Evolutionary conservation across 169 alveolate genomes (phyloP).

Genomic region (Plasmodium inui): DNA sequence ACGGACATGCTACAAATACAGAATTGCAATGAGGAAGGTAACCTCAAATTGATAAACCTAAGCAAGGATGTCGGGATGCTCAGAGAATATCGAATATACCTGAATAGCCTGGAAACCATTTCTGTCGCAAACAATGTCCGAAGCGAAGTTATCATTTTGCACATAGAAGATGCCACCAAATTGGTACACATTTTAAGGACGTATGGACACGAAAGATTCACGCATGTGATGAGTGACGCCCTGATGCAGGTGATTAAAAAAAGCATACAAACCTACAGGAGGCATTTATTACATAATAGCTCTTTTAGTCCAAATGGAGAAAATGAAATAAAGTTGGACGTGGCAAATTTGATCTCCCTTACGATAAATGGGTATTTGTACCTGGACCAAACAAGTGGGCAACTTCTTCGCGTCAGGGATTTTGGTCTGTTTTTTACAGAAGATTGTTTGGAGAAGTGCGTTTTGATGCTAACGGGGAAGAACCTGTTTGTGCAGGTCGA

Average conservation of each 20-base stretch:
- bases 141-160: constrained; percentile 41
- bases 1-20: neutral
- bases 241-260: constrained; percentile 29
- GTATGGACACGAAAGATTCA: neutral
- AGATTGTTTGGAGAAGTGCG: constrained; percentile 18
- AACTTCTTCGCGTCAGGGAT: constrained; percentile 14
- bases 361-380: constrained; percentile 57
- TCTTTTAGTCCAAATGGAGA: neutral
- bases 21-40: constrained; percentile 20
- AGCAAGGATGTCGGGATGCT: constrained; percentile 10
- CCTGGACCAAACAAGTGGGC: neutral
- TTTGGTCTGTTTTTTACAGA: constrained; percentile 53
- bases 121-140: constrained; percentile 20
- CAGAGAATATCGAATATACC: constrained; percentile 44
- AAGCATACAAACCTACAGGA: neutral
- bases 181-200: constrained; percentile 26
- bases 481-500: constrained; percentile 43
- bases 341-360: constrained; percentile 4
- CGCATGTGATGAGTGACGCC: constrained; percentile 6
- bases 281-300: constrained; percentile 15
- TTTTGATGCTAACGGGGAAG: constrained; percentile 14
- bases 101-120: constrained; percentile 9
- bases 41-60: constrained; percentile 4
- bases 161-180: constrained; percentile 12
- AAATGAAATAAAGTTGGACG: neutral